Evolutionary conservation across 192 early-diverging fungal genomes (phyloP).

Genomic region (Backusella luteola): DNA sequence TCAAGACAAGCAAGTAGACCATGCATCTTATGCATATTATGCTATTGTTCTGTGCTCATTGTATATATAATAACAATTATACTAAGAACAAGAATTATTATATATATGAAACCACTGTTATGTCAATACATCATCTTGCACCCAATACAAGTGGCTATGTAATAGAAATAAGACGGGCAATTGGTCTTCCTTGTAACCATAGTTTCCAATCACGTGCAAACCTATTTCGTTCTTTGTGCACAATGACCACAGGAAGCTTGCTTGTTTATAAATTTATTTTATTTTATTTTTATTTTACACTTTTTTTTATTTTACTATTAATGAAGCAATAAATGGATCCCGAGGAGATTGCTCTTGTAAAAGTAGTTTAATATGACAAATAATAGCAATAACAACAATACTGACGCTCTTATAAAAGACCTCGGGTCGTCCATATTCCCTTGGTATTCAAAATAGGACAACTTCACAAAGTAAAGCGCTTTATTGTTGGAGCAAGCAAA

Average conservation of each 20-base stretch:
- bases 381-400: neutral
- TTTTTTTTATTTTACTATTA: slow-evolving; percentile 1
- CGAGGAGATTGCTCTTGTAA: slow-evolving; percentile 15
- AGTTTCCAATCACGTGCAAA: neutral
- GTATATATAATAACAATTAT: too few species aligned
- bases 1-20: too few species aligned
- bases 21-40: too few species aligned
- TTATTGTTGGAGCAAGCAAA: neutral
- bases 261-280: neutral
- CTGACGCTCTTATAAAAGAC: neutral
- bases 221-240: neutral
- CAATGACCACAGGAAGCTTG: neutral
- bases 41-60: too few species aligned
- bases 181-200: neutral
- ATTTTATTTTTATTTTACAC: neutral
- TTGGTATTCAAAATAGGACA: neutral
- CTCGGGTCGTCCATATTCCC: neutral
- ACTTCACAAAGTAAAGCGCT: neutral
- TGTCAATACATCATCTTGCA: too few species aligned
- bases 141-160: too few species aligned
- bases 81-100: too few species aligned
- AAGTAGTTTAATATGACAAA: neutral
- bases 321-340: slow-evolving; percentile 25
- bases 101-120: too few species aligned
- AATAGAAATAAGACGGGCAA: too few species aligned